These are phyloP conservation scores for Nannochloropsis salina DNA, from an alignment of 108 stramenopile species.

Conservation along the genomic window DNA sequence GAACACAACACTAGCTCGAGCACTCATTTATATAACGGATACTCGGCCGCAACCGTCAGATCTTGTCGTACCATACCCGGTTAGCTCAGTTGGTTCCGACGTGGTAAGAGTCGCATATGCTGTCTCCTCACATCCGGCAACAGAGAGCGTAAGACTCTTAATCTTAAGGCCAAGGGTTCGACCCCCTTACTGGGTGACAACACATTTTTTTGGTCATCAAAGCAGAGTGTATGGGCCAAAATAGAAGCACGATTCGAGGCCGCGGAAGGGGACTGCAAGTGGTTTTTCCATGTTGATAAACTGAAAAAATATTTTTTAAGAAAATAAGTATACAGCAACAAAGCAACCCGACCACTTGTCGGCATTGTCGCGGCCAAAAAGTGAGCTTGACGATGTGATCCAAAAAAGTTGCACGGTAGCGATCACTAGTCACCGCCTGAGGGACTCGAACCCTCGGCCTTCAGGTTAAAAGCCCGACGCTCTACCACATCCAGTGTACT, in stretches of 20 bases:
- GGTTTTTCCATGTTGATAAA: neutral
- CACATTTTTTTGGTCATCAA: no score
- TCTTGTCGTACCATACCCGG: neutral
- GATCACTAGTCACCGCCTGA: neutral
- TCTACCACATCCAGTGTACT: neutral
- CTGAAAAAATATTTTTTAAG: neutral
- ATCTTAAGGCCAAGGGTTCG: conserved; percentile 20
- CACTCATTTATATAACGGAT: no score
- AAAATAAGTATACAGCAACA: neutral
- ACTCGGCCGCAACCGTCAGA: no score
- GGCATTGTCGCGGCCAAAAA: no score
- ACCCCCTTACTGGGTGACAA: conserved; percentile 17
- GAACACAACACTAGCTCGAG: no score
- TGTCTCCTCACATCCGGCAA: neutral
- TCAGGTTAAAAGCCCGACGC: conserved; percentile 19
- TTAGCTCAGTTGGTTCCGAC: neutral
- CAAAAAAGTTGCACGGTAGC: neutral
- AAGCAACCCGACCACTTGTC: neutral
- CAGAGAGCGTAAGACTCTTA: conserved; percentile 18
- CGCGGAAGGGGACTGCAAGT: no score
- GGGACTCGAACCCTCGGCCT: conserved; percentile 8
- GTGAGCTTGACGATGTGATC: no score
- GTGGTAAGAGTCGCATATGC: neutral
- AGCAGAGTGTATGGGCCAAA: no score
- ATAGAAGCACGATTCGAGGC: no score